Conservation (phyloP, 441 rosid genomes). For the Bocquillonia castaneifolia region DNA sequence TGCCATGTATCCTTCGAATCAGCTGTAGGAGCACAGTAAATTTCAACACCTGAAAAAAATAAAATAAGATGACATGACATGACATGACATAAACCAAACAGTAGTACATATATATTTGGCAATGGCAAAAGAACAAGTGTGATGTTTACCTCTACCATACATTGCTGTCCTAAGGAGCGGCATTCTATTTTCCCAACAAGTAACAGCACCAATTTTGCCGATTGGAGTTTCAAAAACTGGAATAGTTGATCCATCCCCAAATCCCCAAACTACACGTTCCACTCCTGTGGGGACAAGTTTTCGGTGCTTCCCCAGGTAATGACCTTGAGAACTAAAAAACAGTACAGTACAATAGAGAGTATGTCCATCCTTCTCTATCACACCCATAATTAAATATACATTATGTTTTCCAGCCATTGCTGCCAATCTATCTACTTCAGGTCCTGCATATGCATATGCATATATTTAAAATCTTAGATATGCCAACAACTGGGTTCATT, state of each 20-base stretch:
- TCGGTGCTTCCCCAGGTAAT: constrained; percentile 76
- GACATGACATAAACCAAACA: too few relatives aligned
- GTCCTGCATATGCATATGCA: too few relatives aligned
- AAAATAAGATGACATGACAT: neutral
- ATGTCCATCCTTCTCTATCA: constrained; percentile 62
- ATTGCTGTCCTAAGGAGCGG: constrained; percentile 86
- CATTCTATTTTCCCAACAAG: constrained; percentile 94
- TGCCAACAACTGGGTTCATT: too few relatives aligned
- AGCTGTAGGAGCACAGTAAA: constrained; percentile 97
- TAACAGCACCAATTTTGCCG: constrained; percentile 84
- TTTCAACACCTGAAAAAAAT: constrained; percentile 56
- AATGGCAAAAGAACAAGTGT: too few relatives aligned
- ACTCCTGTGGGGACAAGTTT: constrained; percentile 85
- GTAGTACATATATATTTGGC: too few relatives aligned
- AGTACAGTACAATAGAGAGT: constrained; percentile 57
- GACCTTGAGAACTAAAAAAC: constrained; percentile 75
- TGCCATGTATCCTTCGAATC: constrained; percentile 77
- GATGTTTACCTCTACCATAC: constrained; percentile 82
- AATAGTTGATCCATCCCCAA: constrained; percentile 86
- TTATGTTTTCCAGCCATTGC: constrained; percentile 78
- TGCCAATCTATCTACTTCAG: constrained; percentile 73
- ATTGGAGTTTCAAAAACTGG: constrained; percentile 73
- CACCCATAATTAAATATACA: constrained; percentile 78
- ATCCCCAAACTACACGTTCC: constrained; percentile 91
- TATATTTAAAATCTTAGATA: too few relatives aligned